Conservation (phyloP, 805 yeast genomes). For the Candida palmyrensis region DNA sequence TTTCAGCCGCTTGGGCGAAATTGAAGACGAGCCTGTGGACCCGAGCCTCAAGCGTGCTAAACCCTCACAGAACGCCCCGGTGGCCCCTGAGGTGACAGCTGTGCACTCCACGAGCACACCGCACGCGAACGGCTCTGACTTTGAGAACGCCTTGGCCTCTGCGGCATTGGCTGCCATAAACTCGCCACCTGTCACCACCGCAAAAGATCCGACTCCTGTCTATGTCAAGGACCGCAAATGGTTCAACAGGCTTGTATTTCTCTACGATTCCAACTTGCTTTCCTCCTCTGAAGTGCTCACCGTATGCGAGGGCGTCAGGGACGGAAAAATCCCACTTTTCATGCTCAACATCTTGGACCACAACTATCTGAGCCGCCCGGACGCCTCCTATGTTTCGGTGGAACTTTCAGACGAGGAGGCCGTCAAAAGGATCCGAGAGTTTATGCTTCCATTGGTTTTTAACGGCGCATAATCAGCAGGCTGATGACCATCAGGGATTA, state of each 20-base stretch:
- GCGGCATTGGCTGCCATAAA: slow-evolving; percentile 31
- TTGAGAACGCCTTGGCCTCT: slow-evolving; percentile 21
- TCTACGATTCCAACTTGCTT: slow-evolving; percentile 22
- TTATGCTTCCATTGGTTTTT: slow-evolving; percentile 31
- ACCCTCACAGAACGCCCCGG: not conserved
- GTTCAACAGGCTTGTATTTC: slow-evolving; percentile 27
- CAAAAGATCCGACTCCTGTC: slow-evolving; percentile 17
- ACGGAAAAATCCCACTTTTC: slow-evolving; percentile 30
- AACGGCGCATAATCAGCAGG: too few relatives aligned
- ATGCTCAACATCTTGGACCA: slow-evolving; percentile 31
- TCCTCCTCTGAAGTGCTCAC: slow-evolving; percentile 25
- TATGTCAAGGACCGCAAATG: slow-evolving; percentile 33
- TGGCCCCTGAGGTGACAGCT: not conserved
- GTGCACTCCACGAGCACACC: too few relatives aligned
- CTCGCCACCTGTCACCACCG: slow-evolving; percentile 21
- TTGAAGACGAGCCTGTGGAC: slow-evolving; percentile 22
- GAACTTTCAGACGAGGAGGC: slow-evolving; percentile 16
- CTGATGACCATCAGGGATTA: too few relatives aligned
- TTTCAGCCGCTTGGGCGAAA: slow-evolving; percentile 1
- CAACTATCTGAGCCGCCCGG: slow-evolving; percentile 20
- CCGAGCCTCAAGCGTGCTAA: slow-evolving; percentile 23
- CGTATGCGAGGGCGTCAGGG: slow-evolving; percentile 33
- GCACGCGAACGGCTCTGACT: slow-evolving; percentile 10
- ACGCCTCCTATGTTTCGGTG: slow-evolving; percentile 13
- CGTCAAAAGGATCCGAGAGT: slow-evolving; percentile 26